phyloP scores from a whole-genome alignment of 306 rosid species.

The Delonix regia region DNA sequence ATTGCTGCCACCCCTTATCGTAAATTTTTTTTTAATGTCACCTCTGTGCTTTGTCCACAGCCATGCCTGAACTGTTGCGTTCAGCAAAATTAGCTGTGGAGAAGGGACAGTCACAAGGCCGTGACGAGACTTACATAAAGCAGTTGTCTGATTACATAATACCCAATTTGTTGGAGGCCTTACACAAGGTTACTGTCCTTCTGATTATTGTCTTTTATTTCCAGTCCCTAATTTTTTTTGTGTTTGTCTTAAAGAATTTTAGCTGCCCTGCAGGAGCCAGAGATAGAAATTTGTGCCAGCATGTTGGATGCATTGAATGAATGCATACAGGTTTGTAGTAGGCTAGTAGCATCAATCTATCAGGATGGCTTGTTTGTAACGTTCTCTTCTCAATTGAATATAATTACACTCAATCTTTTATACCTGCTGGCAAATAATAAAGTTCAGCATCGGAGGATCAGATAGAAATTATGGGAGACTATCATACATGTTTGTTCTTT shows the following conservation, averaged over 20 bases:
- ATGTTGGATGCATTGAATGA: constrained; percentile 90
- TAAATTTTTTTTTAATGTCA: background rate
- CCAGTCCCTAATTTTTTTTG: constrained; percentile 23
- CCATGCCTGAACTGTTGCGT: constrained; percentile 90
- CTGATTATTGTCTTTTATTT: constrained; percentile 12
- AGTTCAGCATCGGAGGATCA: background rate
- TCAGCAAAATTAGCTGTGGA: constrained; percentile 92
- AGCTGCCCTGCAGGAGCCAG: constrained; percentile 78
- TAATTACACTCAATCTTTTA: constrained; percentile 14
- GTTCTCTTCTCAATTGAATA: constrained; percentile 14
- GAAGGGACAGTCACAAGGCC: constrained; percentile 90
- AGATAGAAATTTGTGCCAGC: constrained; percentile 91
- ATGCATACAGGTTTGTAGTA: constrained; percentile 83
- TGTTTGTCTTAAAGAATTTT: constrained; percentile 14
- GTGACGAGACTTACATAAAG: constrained; percentile 79
- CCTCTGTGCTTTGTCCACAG: constrained; percentile 48
- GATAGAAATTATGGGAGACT: constrained; percentile 3
- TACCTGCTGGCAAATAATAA: constrained; percentile 5
- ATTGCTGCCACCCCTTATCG: background rate
- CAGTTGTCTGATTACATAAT: constrained; percentile 92
- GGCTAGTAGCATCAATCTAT: constrained; percentile 38
- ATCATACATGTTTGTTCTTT: too few relatives aligned
- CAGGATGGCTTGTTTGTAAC: constrained; percentile 1
- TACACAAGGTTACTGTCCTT: constrained; percentile 75
- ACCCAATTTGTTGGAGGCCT: constrained; percentile 93